These are phyloP conservation scores for Dendrobium catenatum DNA, from an alignment of 106 monocot species.

Conservation along the genomic window DNA sequence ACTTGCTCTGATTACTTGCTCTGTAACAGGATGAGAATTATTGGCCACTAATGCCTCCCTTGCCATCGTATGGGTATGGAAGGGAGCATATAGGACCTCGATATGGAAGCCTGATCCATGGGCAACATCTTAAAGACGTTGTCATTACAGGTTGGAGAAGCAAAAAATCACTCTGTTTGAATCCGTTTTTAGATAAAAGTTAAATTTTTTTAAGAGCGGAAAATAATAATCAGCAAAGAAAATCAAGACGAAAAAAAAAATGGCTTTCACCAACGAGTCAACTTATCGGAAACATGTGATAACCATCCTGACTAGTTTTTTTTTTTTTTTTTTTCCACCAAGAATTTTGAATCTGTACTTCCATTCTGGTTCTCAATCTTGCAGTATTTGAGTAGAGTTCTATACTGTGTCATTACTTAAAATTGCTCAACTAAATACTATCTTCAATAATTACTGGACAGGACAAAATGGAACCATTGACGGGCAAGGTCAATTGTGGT, in stretches of 20 bases:
- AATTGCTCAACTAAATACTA: too few species aligned
- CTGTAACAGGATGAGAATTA: slow-evolving; percentile 49
- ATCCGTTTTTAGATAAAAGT: not conserved
- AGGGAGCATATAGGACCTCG: slow-evolving; percentile 59
- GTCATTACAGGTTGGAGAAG: slow-evolving; percentile 53
- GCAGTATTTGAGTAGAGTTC: too few species aligned
- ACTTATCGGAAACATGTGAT: not conserved
- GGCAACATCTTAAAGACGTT: slow-evolving; percentile 55
- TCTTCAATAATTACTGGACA: slow-evolving; percentile 3
- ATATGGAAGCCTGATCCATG: slow-evolving; percentile 71
- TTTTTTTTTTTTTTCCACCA: not conserved
- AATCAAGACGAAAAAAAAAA: not conserved
- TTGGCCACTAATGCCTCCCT: slow-evolving; percentile 64
- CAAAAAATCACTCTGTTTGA: not conserved
- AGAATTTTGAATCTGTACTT: not conserved
- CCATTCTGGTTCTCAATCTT: not conserved
- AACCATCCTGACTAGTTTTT: not conserved
- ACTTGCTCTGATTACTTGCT: not conserved
- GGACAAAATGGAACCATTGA: slow-evolving; percentile 46
- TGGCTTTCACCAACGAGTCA: not conserved
- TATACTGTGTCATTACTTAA: too few species aligned
- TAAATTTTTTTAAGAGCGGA: not conserved
- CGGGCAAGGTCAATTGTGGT: slow-evolving; percentile 47
- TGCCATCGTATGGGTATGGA: slow-evolving; percentile 71
- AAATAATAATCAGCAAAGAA: not conserved